Evolutionary conservation across 2,329 filamentous ascomycete genomes (phyloP), one percentile per base, ranked within the genome.

Genomic region (Arthroderma uncinatum): DNA sequence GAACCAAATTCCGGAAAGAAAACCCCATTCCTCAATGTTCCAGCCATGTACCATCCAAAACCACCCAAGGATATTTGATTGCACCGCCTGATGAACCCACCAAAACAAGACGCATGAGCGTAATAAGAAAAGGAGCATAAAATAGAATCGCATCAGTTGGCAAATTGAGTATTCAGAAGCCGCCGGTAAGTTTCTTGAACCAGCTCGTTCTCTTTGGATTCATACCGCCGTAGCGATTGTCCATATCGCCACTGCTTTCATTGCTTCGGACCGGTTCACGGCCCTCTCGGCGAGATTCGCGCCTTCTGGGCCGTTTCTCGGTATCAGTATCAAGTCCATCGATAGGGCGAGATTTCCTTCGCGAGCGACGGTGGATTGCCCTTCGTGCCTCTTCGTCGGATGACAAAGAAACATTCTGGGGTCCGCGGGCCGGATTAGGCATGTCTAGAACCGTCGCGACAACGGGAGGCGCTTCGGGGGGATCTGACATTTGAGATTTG

Each of bases 391-490:
- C 73, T 57, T 75, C 73, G 40, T 76, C 73, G 1, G 72, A 75
- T 2, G 70, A 73, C 2, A 73, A 64, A 1, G 71, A 71, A 39
- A 71, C 66, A 2, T 63, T 67, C 30, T 72, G 65, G 0, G 59
- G 62, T 6, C 60, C 65, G 28, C 64, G 66, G 2, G 57, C 64
- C 0, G 65, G 64, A 3, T 64, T 67, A 1, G 69, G 71, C 52
- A 70, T 59, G 54, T 78, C 76, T 19, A 78, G 61, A 21, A 78
- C 71, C 7, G 76, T 77, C 2, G 69, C 70, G 8, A 75, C 70
- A 14, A 77, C 66, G 28, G 71, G 74, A 2, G 76, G 76, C 7
- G 73, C 69, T 55, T 77, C 75, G 0, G 76, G 75, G 14, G 75
- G 76, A 19, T 78, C 75, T 25, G 70, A 71, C 7, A 70, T 67